Evolutionary conservation across 2,329 filamentous ascomycete species (phyloP).

Genomic region (Diaporthe velutina): DNA sequence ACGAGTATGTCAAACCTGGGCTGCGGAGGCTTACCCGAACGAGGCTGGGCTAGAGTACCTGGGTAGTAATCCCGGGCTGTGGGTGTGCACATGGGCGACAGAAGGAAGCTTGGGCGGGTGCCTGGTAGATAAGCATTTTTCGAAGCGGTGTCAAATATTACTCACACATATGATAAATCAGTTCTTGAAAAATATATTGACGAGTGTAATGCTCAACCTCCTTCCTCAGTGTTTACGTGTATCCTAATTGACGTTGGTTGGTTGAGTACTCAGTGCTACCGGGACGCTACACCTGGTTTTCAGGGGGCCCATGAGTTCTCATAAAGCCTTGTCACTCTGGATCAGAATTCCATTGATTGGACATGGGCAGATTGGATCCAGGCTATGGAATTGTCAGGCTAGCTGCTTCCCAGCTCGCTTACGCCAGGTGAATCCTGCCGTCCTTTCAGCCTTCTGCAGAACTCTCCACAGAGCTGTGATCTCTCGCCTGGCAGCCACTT

Average conservation of each 20-base stretch:
- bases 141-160: background rate
- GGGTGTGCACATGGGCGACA: background rate
- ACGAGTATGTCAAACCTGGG: background rate
- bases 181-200: background rate
- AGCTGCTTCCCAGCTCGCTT: background rate
- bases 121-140: background rate
- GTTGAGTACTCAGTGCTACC: background rate
- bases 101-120: background rate
- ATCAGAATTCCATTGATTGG: background rate
- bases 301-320: background rate
- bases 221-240: background rate
- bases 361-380: background rate
- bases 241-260: background rate
- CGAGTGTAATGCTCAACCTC: background rate
- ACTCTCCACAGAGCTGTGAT: too few species aligned
- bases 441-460: background rate
- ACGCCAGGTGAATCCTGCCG: background rate
- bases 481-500: background rate
- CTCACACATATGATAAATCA: background rate
- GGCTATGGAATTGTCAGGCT: background rate
- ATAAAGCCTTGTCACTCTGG: too few species aligned
- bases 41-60: background rate
- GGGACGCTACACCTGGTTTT: background rate
- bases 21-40: slow-evolving; percentile 11
- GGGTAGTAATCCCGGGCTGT: background rate